Conservation (phyloP, 176 grass and related monocot genomes). For the Saccharum officinarum region DNA sequence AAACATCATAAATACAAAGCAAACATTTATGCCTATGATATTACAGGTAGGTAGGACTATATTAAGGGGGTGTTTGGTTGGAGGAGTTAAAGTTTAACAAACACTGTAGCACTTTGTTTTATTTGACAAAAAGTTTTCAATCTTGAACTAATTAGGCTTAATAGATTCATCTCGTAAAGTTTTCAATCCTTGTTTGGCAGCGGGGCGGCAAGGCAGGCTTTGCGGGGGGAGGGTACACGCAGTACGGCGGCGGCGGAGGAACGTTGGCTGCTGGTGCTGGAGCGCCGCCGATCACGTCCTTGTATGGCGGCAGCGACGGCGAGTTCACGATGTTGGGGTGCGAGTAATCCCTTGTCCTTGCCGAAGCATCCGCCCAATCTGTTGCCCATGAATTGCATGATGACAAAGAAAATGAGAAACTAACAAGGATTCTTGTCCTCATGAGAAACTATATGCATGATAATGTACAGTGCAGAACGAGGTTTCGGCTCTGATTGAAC, state of each 20-base stretch:
- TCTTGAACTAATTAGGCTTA: no score
- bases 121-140: no score
- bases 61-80: no score
- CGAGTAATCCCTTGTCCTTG: not conserved
- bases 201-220: conserved; percentile 18
- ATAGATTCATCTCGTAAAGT: no score
- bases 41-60: not conserved
- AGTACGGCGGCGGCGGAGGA: conserved; percentile 21
- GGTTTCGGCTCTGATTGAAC: not conserved
- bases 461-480: not conserved
- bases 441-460: not conserved
- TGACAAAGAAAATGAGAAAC: not conserved
- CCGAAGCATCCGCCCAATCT: conserved; percentile 2
- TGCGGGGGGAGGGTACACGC: conserved; percentile 26
- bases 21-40: not conserved
- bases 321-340: conserved; percentile 26
- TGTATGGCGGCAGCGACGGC: conserved; percentile 33
- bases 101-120: no score
- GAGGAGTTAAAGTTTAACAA: no score
- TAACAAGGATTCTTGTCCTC: not conserved
- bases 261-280: not conserved
- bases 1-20: not conserved
- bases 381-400: not conserved
- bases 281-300: conserved; percentile 26
- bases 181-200: no score